Conservation (phyloP, 202 grass and related monocot genomes). For the Sporobolus alterniflorus region DNA sequence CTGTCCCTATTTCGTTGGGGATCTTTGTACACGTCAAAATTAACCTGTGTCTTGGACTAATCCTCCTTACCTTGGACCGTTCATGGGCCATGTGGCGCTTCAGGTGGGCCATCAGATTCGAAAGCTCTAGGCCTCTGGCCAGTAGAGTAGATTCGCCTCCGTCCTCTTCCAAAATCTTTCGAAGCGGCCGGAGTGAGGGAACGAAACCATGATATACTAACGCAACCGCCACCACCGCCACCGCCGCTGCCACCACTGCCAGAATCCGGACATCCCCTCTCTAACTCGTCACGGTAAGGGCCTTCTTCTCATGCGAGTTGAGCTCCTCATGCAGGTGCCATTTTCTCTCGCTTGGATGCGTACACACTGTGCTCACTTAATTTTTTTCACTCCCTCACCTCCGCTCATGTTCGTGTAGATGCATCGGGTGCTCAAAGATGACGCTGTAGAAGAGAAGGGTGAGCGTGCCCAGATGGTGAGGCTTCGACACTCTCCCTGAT, state of each 20-base stretch:
- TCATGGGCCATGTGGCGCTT: background rate
- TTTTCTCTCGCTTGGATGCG: background rate
- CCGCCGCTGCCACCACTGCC: background rate
- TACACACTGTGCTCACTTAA: background rate
- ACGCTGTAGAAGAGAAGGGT: slow-evolving; percentile 45
- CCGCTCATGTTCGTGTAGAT: slow-evolving; percentile 4
- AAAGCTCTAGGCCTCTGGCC: background rate
- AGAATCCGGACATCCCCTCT: background rate
- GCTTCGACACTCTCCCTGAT: background rate
- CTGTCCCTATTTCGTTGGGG: too few relatives aligned
- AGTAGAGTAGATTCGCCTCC: background rate
- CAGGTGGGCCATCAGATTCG: background rate
- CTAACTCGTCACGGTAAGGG: background rate
- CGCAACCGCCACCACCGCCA: background rate
- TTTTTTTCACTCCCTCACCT: background rate
- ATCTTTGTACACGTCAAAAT: too few relatives aligned
- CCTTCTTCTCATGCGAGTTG: background rate
- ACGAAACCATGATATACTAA: background rate
- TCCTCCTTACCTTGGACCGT: background rate
- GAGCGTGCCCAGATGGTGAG: slow-evolving; percentile 47
- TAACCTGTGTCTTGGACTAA: background rate
- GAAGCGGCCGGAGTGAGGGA: background rate
- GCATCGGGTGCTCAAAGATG: slow-evolving; percentile 50
- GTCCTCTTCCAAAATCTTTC: background rate
- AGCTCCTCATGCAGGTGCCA: background rate